Conservation (phyloP, 192 early-diverging fungal genomes). For the Podila horticola region DNA sequence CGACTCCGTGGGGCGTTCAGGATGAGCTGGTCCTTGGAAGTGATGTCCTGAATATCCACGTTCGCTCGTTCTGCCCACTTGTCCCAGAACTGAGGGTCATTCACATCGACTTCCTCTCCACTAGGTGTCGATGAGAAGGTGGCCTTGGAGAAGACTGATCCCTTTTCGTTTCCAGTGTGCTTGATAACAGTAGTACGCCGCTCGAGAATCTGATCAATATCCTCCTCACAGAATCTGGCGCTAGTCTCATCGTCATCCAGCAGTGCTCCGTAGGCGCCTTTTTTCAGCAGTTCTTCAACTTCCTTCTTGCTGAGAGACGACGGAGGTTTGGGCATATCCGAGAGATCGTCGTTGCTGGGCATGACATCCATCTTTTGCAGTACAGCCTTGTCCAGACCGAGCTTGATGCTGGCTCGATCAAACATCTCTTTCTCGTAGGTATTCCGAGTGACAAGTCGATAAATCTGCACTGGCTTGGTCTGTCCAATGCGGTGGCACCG, state of each 20-base stretch:
- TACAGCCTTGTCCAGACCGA: slow-evolving; percentile 83
- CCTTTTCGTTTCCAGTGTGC: slow-evolving; percentile 74
- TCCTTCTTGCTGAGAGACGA: slow-evolving; percentile 76
- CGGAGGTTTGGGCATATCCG: slow-evolving; percentile 57
- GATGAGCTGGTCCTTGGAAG: slow-evolving; percentile 72
- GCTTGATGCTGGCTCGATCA: slow-evolving; percentile 87
- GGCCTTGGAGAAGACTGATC: slow-evolving; percentile 90
- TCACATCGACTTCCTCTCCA: slow-evolving; percentile 73
- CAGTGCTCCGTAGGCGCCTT: slow-evolving; percentile 89
- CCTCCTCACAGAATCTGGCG: slow-evolving; percentile 77
- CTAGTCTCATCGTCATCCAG: slow-evolving; percentile 82
- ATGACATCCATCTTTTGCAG: slow-evolving; percentile 77
- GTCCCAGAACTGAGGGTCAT: slow-evolving; percentile 92
- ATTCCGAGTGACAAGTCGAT: slow-evolving; percentile 80
- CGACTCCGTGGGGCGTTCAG: slow-evolving; percentile 73
- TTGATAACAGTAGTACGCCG: slow-evolving; percentile 82
- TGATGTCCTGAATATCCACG: slow-evolving; percentile 66
- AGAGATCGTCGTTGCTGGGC: slow-evolving; percentile 52
- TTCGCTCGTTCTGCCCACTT: slow-evolving; percentile 85
- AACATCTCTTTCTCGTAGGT: slow-evolving; percentile 94
- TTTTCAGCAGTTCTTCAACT: slow-evolving; percentile 87
- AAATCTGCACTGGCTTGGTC: slow-evolving; percentile 83
- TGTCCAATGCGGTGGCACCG: slow-evolving; percentile 91
- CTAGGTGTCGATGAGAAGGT: slow-evolving; percentile 65
- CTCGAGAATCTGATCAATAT: slow-evolving; percentile 80